These are phyloP conservation scores for Neurospora sp. DNA, from an alignment of 495 filamentous ascomycete species.

Conservation along the genomic window DNA sequence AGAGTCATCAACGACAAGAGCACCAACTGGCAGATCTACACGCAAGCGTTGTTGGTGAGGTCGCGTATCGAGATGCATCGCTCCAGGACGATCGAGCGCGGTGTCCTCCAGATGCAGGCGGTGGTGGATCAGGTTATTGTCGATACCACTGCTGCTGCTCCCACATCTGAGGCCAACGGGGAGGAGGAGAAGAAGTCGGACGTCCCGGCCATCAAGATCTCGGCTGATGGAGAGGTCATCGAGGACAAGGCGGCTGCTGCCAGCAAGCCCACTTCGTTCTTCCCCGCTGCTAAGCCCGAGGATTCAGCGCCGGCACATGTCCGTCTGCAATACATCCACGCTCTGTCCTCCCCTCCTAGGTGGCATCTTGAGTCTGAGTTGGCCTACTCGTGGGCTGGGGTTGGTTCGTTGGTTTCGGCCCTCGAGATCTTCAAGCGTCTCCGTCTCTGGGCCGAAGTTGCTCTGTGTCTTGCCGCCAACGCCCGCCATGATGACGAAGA, in stretches of 20 bases:
- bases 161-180: constrained; percentile 10
- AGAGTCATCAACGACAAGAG: constrained; percentile 81
- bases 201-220: constrained; percentile 33
- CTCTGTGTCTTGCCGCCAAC: constrained; percentile 62
- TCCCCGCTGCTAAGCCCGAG: constrained; percentile 62
- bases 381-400: constrained; percentile 76
- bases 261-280: constrained; percentile 58
- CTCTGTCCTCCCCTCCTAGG: constrained; percentile 69
- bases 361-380: constrained; percentile 95
- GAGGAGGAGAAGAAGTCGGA: constrained; percentile 12
- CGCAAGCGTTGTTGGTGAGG: constrained; percentile 77
- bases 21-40: constrained; percentile 98
- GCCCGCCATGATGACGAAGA: constrained; percentile 53
- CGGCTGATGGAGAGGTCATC: constrained; percentile 7
- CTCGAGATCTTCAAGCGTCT: constrained; percentile 94
- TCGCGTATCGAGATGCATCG: constrained; percentile 81
- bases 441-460: constrained; percentile 91
- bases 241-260: background rate
- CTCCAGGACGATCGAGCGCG: constrained; percentile 76
- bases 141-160: constrained; percentile 53
- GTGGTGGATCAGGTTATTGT: constrained; percentile 93
- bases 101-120: constrained; percentile 88
- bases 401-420: constrained; percentile 80
- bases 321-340: constrained; percentile 71
- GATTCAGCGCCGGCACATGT: constrained; percentile 71